phyloP scores from a whole-genome alignment of 2,329 filamentous ascomycete species.

The Cladosporium sp. region DNA sequence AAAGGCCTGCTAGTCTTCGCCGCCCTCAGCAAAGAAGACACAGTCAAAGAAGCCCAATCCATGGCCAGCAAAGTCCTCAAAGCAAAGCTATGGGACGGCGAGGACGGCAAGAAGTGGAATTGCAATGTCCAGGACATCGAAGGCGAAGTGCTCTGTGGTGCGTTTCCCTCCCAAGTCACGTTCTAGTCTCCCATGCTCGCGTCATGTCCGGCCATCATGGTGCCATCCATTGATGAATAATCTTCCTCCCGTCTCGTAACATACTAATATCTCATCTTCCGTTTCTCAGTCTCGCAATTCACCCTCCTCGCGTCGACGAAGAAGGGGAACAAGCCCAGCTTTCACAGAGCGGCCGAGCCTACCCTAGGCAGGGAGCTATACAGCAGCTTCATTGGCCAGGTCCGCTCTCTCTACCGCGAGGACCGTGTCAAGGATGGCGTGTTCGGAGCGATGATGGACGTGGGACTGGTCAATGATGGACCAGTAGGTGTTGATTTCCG shows the following conservation, averaged over 20 bases:
- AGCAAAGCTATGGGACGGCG: slow-evolving; percentile 86
- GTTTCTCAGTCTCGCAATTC: slow-evolving; percentile 81
- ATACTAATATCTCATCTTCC: neutral
- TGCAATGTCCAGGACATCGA: slow-evolving; percentile 81
- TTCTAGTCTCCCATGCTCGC: neutral
- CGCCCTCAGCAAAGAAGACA: slow-evolving; percentile 87
- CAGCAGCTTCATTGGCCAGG: slow-evolving; percentile 76
- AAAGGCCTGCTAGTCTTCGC: slow-evolving; percentile 89
- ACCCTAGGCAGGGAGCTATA: slow-evolving; percentile 81
- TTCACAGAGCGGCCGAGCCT: slow-evolving; percentile 81
- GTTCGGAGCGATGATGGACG: slow-evolving; percentile 99
- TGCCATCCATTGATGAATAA: slow-evolving; percentile 8
- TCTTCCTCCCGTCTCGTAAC: neutral
- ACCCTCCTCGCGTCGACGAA: slow-evolving; percentile 91
- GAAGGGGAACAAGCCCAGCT: slow-evolving; percentile 93
- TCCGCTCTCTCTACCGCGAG: slow-evolving; percentile 69
- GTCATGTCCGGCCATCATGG: slow-evolving; percentile 17
- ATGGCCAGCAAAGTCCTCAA: slow-evolving; percentile 86
- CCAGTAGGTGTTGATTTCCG: slow-evolving; percentile 65
- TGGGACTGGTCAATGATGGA: slow-evolving; percentile 85
- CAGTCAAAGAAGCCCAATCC: slow-evolving; percentile 79
- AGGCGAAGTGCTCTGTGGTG: slow-evolving; percentile 94
- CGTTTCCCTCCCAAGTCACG: slow-evolving; percentile 31
- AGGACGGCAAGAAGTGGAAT: slow-evolving; percentile 86
- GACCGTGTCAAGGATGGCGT: slow-evolving; percentile 90